Base-by-base conservation (phyloP, 1,284 basidiomycete species). In the Pseudozyma pruni region DNA sequence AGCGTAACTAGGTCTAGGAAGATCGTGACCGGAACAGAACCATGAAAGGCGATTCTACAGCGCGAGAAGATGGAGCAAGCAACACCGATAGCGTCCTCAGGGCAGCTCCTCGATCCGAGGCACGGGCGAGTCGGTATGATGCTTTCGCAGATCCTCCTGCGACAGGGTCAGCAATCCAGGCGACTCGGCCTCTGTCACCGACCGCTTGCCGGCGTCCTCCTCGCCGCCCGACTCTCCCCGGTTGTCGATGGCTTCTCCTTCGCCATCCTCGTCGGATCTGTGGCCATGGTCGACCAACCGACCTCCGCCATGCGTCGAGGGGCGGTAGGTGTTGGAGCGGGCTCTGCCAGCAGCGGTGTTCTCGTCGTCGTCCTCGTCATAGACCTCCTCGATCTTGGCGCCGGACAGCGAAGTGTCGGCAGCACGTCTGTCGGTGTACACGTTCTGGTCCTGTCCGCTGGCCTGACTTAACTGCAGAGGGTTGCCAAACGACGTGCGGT, bases 291-390 rank as follows among this genome's bases (percentile, higher is more conserved):
- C 22, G 16, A 14, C 43, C 11, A 23, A 17, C 27, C 46, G 19
- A 8, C 10, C 46, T n/a, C 32, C 51, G 17, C 40, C 46, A 16
- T 56, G 60, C 16, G 45, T 52, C 17, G 41, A 35, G 23, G 51
- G 42, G 8, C 55, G 47, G 29, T 55, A 66, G 4, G 62, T 66
- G 42, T 66, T 59, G 27, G 47, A 51, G 1, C 62, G 23, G 11
- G 55, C 45, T 9, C 62, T 35, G 16, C 62, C 62, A 8, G 32
- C 42, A 3, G 40, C 43, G 2, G 14, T 11, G 1, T 22, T 11
- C 17, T 57, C 49, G 11, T 42, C 49, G 8, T 42, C 49, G 22
- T 51, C 17, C 8, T 29, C 42, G 16, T 27, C 23, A 25, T 52
- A 16, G 16, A 20, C 54, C 8, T 37, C 20, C 5, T 39, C 55